Evolutionary conservation across 495 filamentous ascomycete species (phyloP).

Genomic region (Wilcoxina mikolae): DNA sequence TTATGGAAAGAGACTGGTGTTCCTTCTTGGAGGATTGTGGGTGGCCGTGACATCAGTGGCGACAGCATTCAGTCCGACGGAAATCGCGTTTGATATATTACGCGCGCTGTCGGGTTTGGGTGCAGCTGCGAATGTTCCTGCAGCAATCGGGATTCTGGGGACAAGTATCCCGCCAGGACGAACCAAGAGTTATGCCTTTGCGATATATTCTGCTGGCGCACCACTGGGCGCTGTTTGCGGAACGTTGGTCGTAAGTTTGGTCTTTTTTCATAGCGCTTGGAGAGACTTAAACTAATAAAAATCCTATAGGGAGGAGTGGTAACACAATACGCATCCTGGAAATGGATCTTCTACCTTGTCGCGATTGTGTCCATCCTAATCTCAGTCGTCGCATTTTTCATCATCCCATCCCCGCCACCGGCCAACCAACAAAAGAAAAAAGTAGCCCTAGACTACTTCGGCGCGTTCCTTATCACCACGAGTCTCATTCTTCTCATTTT

Average conservation of each 20-base stretch:
- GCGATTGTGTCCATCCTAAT: slow-evolving; percentile 47
- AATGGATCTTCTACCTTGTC: slow-evolving; percentile 51
- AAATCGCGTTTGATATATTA: slow-evolving; percentile 56
- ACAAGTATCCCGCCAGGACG: slow-evolving; percentile 45
- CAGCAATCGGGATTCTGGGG: slow-evolving; percentile 49
- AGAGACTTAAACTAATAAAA: too few relatives aligned
- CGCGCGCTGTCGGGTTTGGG: slow-evolving; percentile 57
- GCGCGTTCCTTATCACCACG: slow-evolving; percentile 46
- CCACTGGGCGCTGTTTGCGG: slow-evolving; percentile 43
- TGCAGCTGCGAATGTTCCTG: slow-evolving; percentile 50
- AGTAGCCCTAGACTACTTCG: slow-evolving; percentile 48
- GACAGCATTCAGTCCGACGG: slow-evolving; percentile 49
- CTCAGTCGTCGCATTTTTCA: slow-evolving; percentile 44
- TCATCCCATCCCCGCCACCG: slow-evolving; percentile 45
- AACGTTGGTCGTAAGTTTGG: slow-evolving; percentile 33
- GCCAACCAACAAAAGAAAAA: slow-evolving; percentile 19
- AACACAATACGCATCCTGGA: slow-evolving; percentile 42
- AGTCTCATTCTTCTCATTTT: slow-evolving; percentile 50
- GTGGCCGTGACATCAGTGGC: slow-evolving; percentile 47
- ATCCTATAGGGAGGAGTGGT: slow-evolving; percentile 36
- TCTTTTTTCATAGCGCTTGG: too few relatives aligned
- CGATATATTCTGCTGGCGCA: slow-evolving; percentile 36
- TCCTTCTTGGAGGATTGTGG: slow-evolving; percentile 50
- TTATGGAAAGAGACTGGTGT: slow-evolving; percentile 55
- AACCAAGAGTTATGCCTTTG: slow-evolving; percentile 50